Conservation (phyloP, 768 basidiomycete species). For the Lentinus tigrinus region DNA sequence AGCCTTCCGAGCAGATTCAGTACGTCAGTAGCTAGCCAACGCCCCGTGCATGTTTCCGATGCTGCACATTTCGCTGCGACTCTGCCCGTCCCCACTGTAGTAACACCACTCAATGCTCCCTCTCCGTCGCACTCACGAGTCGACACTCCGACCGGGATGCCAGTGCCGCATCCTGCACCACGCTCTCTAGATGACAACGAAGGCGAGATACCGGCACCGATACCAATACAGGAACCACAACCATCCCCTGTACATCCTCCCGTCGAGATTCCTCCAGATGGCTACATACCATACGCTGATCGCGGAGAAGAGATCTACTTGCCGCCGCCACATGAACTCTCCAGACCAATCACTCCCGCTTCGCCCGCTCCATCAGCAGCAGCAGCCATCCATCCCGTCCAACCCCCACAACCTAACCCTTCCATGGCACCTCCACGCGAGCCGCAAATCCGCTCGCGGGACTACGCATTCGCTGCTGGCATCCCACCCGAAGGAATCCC, state of each 20-base stretch:
- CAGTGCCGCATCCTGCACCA: slow-evolving; percentile 32
- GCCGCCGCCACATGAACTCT: slow-evolving; percentile 62
- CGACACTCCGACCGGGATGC: slow-evolving; percentile 29
- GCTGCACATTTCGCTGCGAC: slow-evolving; percentile 18
- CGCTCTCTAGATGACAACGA: slow-evolving; percentile 1
- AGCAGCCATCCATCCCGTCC: background rate
- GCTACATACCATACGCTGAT: slow-evolving; percentile 51
- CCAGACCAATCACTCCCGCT: slow-evolving; percentile 19
- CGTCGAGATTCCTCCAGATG: slow-evolving; percentile 53
- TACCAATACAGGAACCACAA: slow-evolving; percentile 37
- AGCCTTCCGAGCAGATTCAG: background rate
- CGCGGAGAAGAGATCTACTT: slow-evolving; percentile 47
- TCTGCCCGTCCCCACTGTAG: slow-evolving; percentile 22
- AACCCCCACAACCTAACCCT: slow-evolving; percentile 1
- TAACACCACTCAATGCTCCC: slow-evolving; percentile 21
- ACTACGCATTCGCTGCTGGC: slow-evolving; percentile 14
- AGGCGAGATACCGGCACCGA: slow-evolving; percentile 10
- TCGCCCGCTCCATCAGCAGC: slow-evolving; percentile 5
- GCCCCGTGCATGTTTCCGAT: slow-evolving; percentile 16
- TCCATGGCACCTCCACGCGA: slow-evolving; percentile 1
- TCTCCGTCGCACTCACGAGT: slow-evolving; percentile 24
- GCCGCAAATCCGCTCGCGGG: slow-evolving; percentile 1
- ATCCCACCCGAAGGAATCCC: slow-evolving; percentile 2
- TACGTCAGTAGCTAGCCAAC: slow-evolving; percentile 1
- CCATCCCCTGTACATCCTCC: slow-evolving; percentile 40